Base-by-base conservation (phyloP, 2,329 filamentous ascomycete genomes). In the Talaromyces rugulosus region DNA sequence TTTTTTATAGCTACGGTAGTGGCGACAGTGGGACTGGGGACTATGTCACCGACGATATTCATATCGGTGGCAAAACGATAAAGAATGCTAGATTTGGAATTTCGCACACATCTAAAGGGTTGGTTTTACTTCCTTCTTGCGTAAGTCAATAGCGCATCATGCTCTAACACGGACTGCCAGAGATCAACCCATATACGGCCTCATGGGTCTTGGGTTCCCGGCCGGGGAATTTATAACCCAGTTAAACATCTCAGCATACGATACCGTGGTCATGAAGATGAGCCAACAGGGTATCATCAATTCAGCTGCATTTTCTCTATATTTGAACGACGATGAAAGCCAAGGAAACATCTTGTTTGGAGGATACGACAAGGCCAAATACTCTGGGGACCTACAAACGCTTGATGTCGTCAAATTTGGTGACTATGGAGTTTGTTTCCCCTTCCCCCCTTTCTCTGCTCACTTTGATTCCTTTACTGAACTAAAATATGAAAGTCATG, bases 341-440 rank as follows among this genome's bases (percentile, higher is more conserved):
- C n/a, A 51, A 58, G 40, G 40, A 50, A 58, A 44, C 27, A 58
- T 58, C 44, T 50, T 58, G 14, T 58, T 58, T 23, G 56, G 56
- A 9, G 56, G 56, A 47, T 58, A 58, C 11, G 56, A 58, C 27
- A 58, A 28, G 23, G 40, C 56, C 27, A 58, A 58, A 33, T 58
- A 47, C 33, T 31, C 23, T 11, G 56, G 56, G 16, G 56, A 58
- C 11, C 33, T 58, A 23, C 18, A 56, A 23, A 56, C 33, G n/a
- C 6, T 56, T 11, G 16, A 40, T 3, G 31, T 40, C 2, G 18
- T 56, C 23, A 14, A 27, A 16, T 6, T 11, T 5, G 54, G 11
- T 27, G 12, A 9, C 18, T 56, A 23, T n/a, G 1, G 1, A 23
- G 54, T 56, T 23, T 7, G 33, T 56, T 27, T 12, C 12, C 3